Evolutionary conservation across 164 flowering plant species (phyloP).

Genomic region (Tinospora cordifolia): DNA sequence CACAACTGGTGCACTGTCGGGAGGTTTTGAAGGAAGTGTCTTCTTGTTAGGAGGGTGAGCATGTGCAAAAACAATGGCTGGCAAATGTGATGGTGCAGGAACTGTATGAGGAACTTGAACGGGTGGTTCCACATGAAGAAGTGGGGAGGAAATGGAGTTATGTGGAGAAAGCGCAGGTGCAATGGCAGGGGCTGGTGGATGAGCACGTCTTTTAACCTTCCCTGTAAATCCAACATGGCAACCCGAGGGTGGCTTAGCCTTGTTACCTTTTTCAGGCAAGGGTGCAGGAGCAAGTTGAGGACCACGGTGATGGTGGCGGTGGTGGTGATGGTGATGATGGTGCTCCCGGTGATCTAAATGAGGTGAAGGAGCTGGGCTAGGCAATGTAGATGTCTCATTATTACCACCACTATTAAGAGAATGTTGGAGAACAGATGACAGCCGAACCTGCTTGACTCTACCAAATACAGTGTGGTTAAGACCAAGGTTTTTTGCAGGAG

Average conservation of each 20-base stretch:
- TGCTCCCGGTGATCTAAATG: constrained; percentile 33
- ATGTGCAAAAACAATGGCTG: constrained; percentile 43
- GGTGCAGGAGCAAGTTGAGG: constrained; percentile 23
- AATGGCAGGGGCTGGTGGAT: constrained; percentile 24
- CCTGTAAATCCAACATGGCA: constrained; percentile 25
- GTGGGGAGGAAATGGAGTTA: constrained; percentile 28
- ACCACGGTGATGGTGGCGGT: constrained; percentile 12
- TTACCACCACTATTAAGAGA: constrained; percentile 39
- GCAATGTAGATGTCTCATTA: constrained; percentile 18
- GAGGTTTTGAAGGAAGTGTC: constrained; percentile 22
- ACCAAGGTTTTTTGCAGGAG: constrained; percentile 72
- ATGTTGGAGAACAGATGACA: constrained; percentile 56
- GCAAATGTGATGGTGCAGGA: constrained; percentile 48
- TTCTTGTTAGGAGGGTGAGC: constrained; percentile 44
- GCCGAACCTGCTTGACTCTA: constrained; percentile 70
- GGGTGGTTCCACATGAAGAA: constrained; percentile 23
- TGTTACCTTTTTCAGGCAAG: constrained; percentile 22
- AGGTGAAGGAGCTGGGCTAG: constrained; percentile 50
- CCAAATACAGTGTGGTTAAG: constrained; percentile 76
- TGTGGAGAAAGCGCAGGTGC: constrained; percentile 38
- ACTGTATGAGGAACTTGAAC: constrained; percentile 16
- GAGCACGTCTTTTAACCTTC: constrained; percentile 24
- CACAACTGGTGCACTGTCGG: constrained; percentile 24
- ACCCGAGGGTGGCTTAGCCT: constrained; percentile 35
- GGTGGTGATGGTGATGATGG: constrained; percentile 23